Base-by-base conservation (phyloP, 139 green algal species). In the Picochlorum sp. region DNA sequence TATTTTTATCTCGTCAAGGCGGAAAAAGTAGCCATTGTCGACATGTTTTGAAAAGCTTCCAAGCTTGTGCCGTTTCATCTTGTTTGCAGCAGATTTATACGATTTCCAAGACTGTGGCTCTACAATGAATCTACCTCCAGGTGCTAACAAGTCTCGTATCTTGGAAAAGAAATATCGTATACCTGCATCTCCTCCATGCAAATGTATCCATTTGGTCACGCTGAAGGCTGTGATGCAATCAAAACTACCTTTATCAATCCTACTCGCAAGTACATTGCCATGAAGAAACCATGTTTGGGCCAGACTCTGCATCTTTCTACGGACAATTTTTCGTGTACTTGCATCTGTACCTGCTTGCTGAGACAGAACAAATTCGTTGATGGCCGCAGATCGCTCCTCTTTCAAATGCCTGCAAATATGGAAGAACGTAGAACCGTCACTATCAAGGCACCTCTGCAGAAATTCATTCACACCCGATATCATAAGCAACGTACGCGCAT, bases 191-290 rank as follows among this genome's bases (percentile, higher is more conserved):
- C 91, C 91, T 45, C 76, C 76, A 66, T 96, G 88, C 4, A 97
- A 73, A 65, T 97, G 91, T 30, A 96, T 81, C 91, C 91, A 97
- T 73, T 97, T 97, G 45, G 82, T 95, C 20, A 97, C 86, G 34
- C 63, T 54, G 54, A 62, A 62, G 18, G 21, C 59, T 34, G 62
- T 68, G 58, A 74, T 58, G 47, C 47, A 64, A 61, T 71, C 72
- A 51, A 71, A 20, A 62, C 45, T 65, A 47, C 30, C 62, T 1
- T 38, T 18, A 30, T 49, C 61, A 44, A 45, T 34, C 18, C 57
- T 23, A 45, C 31, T 30, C 20, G 58, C 45, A 31, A 74, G n/a
- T 34, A 71, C 65, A 62, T 71, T 66, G 60, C 23, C 57, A 57
- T 71, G 63, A 52, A 68, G 61, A 62, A 71, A 74, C 57, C 37